These are phyloP conservation scores for Cryptococcus neoformans DNA, from an alignment of 1,284 basidiomycete species.

Conservation along the genomic window DNA sequence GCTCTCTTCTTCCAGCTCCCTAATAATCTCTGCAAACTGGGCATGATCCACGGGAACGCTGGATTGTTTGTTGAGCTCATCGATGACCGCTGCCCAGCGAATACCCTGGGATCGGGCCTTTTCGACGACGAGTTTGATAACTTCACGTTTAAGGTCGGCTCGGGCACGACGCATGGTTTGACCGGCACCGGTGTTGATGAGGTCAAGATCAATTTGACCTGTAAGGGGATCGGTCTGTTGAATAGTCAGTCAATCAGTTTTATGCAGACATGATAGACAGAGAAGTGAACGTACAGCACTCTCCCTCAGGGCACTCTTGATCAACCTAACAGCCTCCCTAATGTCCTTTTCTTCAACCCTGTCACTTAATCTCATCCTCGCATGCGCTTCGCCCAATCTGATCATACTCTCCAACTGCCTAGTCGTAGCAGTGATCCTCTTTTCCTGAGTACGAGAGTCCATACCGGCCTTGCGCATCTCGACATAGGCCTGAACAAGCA, in stretches of 20 bases:
- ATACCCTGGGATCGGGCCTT: conserved; percentile 60
- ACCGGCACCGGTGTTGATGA: conserved; percentile 92
- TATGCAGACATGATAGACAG: background rate
- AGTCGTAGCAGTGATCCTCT: conserved; percentile 96
- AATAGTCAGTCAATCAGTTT: background rate
- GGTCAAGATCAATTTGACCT: conserved; percentile 86
- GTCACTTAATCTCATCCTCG: conserved; percentile 86
- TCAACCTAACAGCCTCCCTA: conserved; percentile 83
- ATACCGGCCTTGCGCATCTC: conserved; percentile 89
- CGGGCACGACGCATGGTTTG: conserved; percentile 74
- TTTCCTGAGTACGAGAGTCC: conserved; percentile 81
- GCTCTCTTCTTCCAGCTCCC: conserved; percentile 73
- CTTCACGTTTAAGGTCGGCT: conserved; percentile 77
- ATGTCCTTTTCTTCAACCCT: conserved; percentile 86
- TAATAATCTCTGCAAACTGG: conserved; percentile 80
- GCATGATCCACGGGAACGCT: conserved; percentile 67
- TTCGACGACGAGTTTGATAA: conserved; percentile 62
- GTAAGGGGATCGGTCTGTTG: conserved; percentile 82
- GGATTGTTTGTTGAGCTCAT: conserved; percentile 71
- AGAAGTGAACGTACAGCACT: conserved; percentile 56
- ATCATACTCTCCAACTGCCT: conserved; percentile 98
- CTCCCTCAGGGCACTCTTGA: conserved; percentile 92
- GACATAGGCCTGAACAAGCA: conserved; percentile 86
- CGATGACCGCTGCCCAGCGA: conserved; percentile 74
- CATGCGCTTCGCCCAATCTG: conserved; percentile 94